These are phyloP conservation scores for Rehmannia glutinosa DNA, from an alignment of 257 asterid genomes.

Conservation along the genomic window DNA sequence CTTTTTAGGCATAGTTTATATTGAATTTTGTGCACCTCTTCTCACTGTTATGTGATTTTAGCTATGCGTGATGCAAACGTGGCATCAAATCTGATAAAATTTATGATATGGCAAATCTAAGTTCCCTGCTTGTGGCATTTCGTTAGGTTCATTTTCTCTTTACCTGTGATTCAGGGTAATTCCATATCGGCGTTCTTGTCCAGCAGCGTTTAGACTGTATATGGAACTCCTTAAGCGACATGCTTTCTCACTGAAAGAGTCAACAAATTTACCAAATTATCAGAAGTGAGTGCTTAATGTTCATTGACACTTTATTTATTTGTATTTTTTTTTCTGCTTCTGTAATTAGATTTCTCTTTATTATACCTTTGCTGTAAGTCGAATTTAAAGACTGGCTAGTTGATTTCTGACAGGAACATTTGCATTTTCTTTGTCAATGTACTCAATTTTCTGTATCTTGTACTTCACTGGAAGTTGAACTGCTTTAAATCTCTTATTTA, in stretches of 20 bases:
- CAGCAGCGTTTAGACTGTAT: constrained; percentile 85
- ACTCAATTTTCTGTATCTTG: not conserved
- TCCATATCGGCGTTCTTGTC: constrained; percentile 61
- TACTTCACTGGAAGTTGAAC: not conserved
- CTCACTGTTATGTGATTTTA: no score
- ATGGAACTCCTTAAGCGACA: constrained; percentile 84
- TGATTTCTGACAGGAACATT: no score
- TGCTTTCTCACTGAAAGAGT: constrained; percentile 56
- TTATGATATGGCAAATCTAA: not conserved
- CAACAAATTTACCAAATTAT: constrained; percentile 48
- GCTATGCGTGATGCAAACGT: not conserved
- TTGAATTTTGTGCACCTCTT: no score
- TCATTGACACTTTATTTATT: not conserved
- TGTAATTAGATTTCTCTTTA: no score
- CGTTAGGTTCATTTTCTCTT: not conserved
- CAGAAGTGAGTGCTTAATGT: constrained; percentile 61
- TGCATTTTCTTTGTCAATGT: not conserved
- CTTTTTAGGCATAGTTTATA: no score
- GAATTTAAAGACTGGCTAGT: no score
- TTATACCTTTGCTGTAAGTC: no score
- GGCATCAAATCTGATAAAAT: not conserved
- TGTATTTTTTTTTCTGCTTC: not conserved
- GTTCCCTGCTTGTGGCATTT: not conserved
- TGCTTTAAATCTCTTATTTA: not conserved
- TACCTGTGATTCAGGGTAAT: constrained; percentile 53